Percentiles rank a stretch among this genome's conserved stretches.
Conservation (phyloP, 805 yeast species). For the Wickerhamiella allomyrinae region DNA sequence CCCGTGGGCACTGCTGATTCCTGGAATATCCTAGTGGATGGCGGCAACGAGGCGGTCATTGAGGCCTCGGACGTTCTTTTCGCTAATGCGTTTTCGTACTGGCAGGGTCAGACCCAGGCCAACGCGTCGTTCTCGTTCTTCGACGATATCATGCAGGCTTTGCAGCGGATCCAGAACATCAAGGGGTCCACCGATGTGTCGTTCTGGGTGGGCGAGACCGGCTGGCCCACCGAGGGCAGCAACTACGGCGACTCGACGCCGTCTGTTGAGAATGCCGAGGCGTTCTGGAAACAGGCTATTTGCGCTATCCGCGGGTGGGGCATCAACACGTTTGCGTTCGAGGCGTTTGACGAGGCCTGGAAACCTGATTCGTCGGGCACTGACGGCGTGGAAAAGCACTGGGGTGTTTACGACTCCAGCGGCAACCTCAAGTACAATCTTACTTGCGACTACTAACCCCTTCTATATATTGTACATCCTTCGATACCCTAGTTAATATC, state of each 20-base stretch:
- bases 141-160: conserved; percentile 95
- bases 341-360: conserved; percentile 94
- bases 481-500: not conserved
- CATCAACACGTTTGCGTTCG: conserved; percentile 79
- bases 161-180: conserved; percentile 69
- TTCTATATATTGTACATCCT: not conserved
- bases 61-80: conserved; percentile 70
- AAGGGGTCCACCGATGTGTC: conserved; percentile 78
- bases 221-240: conserved; percentile 89
- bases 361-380: conserved; percentile 63
- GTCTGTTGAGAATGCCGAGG: conserved; percentile 53
- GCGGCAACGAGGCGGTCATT: conserved; percentile 53
- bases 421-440: conserved; percentile 24
- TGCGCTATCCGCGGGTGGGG: conserved; percentile 97
- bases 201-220: conserved; percentile 96
- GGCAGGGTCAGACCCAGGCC: conserved; percentile 87
- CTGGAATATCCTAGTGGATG: conserved; percentile 85
- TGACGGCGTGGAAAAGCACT: conserved; percentile 71
- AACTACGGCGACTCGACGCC: conserved; percentile 55
- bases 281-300: conserved; percentile 75
- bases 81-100: conserved; percentile 94
- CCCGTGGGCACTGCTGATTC: conserved; percentile 93
- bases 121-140: conserved; percentile 86
- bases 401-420: conserved; percentile 65
- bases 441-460: conserved; percentile 14